A percentile compares a stretch with the other conserved stretches of the same genome.
Evolutionary conservation across 2,329 filamentous ascomycete genomes (phyloP).

Genomic region (Fusarium sp.): DNA sequence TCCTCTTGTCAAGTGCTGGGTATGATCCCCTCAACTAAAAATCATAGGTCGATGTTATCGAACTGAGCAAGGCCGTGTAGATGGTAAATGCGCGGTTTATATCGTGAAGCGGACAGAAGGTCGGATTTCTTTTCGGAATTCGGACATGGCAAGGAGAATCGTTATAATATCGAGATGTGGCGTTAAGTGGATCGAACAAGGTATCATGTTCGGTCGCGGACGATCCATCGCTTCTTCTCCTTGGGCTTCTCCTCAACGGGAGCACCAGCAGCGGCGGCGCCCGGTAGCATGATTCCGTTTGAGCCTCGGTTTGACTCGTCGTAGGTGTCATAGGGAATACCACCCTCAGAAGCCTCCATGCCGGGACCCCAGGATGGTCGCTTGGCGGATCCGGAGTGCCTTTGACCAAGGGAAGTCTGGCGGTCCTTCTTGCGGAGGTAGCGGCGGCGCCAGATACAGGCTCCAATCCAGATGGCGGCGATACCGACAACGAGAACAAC

Average conservation of each 20-base stretch:
- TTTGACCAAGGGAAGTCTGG: slow-evolving; percentile 55
- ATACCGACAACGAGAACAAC: slow-evolving; percentile 80
- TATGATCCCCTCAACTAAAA: slow-evolving; percentile 9
- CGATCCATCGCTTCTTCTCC: slow-evolving; percentile 63
- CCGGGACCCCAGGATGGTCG: slow-evolving; percentile 55
- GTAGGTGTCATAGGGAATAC: slow-evolving; percentile 51
- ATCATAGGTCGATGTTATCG: slow-evolving; percentile 34
- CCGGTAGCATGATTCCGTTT: slow-evolving; percentile 43
- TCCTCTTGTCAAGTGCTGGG: slow-evolving; percentile 4
- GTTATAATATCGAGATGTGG: slow-evolving; percentile 23
- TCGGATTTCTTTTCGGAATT: slow-evolving; percentile 22
- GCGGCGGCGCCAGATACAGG: slow-evolving; percentile 78
- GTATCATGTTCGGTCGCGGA: slow-evolving; percentile 59
- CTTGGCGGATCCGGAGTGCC: slow-evolving; percentile 56
- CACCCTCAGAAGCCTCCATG: slow-evolving; percentile 43
- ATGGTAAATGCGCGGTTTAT: slow-evolving; percentile 38
- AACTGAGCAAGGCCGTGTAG: slow-evolving; percentile 41
- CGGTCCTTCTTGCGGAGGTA: slow-evolving; percentile 78
- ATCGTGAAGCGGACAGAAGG: slow-evolving; percentile 34
- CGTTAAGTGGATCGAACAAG: slow-evolving; percentile 1
- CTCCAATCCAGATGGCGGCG: slow-evolving; percentile 73
- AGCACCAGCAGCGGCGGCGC: slow-evolving; percentile 25
- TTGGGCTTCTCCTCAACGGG: slow-evolving; percentile 44
- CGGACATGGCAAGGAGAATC: slow-evolving; percentile 28
- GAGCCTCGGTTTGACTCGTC: slow-evolving; percentile 48